Conservation (phyloP, 176 grass and related monocot species). For the Cenchrus fungigraminus region DNA sequence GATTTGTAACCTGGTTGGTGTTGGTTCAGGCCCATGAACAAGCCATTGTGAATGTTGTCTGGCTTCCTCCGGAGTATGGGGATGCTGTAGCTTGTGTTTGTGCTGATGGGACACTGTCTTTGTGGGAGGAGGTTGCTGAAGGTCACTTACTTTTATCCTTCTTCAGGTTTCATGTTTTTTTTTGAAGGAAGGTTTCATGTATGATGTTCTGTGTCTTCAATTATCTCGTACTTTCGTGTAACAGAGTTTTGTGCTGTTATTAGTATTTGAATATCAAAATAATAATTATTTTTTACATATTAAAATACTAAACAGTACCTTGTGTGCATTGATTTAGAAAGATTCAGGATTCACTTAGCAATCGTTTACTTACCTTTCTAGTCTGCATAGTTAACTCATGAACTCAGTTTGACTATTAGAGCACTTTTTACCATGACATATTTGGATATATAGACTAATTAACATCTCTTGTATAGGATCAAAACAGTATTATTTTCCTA, state of each 20-base stretch:
- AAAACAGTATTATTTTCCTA: constrained; percentile 2
- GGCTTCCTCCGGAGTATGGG: constrained; percentile 83
- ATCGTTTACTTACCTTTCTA: not conserved
- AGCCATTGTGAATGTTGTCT: constrained; percentile 60
- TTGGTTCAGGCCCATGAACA: constrained; percentile 66
- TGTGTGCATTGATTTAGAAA: constrained; percentile 14
- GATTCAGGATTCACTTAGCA: not conserved
- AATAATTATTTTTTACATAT: not conserved
- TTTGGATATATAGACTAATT: constrained; percentile 7
- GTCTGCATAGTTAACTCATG: not conserved
- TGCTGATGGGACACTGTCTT: constrained; percentile 76
- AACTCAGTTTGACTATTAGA: not conserved
- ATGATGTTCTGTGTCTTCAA: not conserved
- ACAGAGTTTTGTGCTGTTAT: not conserved
- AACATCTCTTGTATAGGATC: not conserved
- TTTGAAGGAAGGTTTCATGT: not conserved
- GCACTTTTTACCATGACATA: not conserved
- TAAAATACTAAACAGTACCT: constrained; percentile 13
- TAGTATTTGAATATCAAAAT: constrained; percentile 2
- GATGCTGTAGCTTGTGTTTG: constrained; percentile 91
- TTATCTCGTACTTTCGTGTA: not conserved
- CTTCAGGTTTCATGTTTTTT: not conserved
- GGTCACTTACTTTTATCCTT: constrained; percentile 48
- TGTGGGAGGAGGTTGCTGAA: constrained; percentile 88
- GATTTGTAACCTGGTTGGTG: constrained; percentile 6